Conservation (phyloP, 2,329 filamentous ascomycete genomes). For the Aspergillus quadricinctus region DNA sequence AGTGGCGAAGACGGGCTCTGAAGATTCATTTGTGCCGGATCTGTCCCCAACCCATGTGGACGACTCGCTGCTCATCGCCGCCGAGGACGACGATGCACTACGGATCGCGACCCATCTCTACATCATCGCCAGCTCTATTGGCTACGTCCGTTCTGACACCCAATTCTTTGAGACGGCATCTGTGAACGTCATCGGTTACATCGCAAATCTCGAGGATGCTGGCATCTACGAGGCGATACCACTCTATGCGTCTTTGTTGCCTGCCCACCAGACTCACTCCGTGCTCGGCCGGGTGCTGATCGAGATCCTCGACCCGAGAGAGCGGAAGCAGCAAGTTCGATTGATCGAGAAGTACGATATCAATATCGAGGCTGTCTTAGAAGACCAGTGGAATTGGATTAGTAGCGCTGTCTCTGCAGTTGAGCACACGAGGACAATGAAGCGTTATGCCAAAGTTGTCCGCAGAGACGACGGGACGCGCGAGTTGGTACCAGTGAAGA, state of each 20-base stretch:
- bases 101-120: slow-evolving; percentile 65
- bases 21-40: slow-evolving; percentile 31
- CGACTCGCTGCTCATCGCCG: slow-evolving; percentile 42
- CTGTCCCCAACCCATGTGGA: slow-evolving; percentile 49
- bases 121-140: slow-evolving; percentile 62
- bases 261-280: slow-evolving; percentile 59
- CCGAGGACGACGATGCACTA: slow-evolving; percentile 55
- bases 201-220: slow-evolving; percentile 69
- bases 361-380: slow-evolving; percentile 68
- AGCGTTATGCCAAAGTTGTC: slow-evolving; percentile 42
- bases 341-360: slow-evolving; percentile 73
- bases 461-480: slow-evolving; percentile 47
- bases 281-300: slow-evolving; percentile 74
- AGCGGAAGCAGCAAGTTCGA: slow-evolving; percentile 64
- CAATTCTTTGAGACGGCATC: slow-evolving; percentile 60
- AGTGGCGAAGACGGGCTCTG: slow-evolving; percentile 22
- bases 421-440: slow-evolving; percentile 26
- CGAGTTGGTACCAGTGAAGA: slow-evolving; percentile 61
- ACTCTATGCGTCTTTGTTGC: slow-evolving; percentile 78
- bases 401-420: slow-evolving; percentile 31
- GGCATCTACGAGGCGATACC: slow-evolving; percentile 76
- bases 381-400: slow-evolving; percentile 56
- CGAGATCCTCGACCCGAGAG: slow-evolving; percentile 61
- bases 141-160: slow-evolving; percentile 45
- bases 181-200: slow-evolving; percentile 70